A percentile compares a stretch with the other conserved stretches of the same genome.
phyloP scores from a whole-genome alignment of 495 filamentous ascomycete species.

The Mycothermus thermophilus region DNA sequence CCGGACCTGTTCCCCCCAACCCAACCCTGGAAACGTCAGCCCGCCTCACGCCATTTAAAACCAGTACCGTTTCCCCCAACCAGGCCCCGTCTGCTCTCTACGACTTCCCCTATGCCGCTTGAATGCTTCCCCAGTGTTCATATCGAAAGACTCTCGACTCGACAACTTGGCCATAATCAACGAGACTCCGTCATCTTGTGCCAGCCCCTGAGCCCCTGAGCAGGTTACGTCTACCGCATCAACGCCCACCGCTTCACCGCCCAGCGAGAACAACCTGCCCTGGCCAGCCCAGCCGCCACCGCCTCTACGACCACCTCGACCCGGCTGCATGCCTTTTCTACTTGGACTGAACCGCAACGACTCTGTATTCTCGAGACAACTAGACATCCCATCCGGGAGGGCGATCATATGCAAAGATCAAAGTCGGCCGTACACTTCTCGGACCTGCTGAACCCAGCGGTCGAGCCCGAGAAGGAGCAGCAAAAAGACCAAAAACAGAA shows the following conservation, averaged over 20 bases:
- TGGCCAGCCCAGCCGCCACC: neutral
- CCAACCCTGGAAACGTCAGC: too few relatives aligned
- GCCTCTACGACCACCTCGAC: neutral
- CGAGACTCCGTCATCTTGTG: too few relatives aligned
- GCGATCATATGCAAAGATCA: slow-evolving; percentile 59
- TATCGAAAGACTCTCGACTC: too few relatives aligned
- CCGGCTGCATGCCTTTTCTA: slow-evolving; percentile 15
- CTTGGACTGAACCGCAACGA: too few relatives aligned
- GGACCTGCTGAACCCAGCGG: slow-evolving; percentile 60
- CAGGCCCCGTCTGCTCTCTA: slow-evolving; percentile 13
- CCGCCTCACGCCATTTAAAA: slow-evolving; percentile 24
- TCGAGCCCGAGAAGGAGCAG: slow-evolving; percentile 11
- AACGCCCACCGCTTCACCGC: neutral
- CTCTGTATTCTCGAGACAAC: too few relatives aligned
- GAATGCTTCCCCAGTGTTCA: slow-evolving; percentile 16
- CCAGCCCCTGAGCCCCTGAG: neutral
- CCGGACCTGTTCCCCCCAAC: too few relatives aligned
- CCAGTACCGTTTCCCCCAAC: slow-evolving; percentile 23
- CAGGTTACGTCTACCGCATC: slow-evolving; percentile 1
- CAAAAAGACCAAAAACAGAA: slow-evolving; percentile 11
- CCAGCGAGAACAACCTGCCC: slow-evolving; percentile 1
- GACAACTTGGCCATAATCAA: too few relatives aligned
- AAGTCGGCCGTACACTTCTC: slow-evolving; percentile 61
- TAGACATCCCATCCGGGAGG: too few relatives aligned
- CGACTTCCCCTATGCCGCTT: slow-evolving; percentile 21